Conservation (phyloP, 2,329 filamentous ascomycete genomes). For the Acephala macrosclerotiorum region DNA sequence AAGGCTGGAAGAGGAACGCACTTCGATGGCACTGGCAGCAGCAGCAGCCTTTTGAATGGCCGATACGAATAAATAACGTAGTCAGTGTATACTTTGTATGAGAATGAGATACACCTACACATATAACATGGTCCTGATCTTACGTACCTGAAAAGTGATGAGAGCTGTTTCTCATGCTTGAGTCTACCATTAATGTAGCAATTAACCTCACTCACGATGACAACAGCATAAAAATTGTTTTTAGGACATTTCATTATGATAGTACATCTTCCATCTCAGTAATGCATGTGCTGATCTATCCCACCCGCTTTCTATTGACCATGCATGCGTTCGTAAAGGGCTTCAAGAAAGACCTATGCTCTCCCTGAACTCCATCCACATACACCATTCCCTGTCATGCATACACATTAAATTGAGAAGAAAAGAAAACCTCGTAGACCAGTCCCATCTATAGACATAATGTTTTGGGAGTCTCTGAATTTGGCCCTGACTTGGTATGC, state of each 20-base stretch:
- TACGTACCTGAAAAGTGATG: no score
- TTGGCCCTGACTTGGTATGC: neutral
- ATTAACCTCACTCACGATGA: neutral
- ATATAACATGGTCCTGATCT: neutral
- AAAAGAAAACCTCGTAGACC: neutral
- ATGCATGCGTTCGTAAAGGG: slow-evolving; percentile 21
- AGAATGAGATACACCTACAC: neutral
- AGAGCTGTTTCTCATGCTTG: no score
- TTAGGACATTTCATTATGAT: slow-evolving; percentile 21
- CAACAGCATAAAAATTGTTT: neutral
- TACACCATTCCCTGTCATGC: slow-evolving; percentile 7
- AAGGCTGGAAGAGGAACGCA: neutral
- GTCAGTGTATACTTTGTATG: neutral
- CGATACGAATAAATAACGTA: neutral
- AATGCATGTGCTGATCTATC: slow-evolving; percentile 28
- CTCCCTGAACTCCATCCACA: slow-evolving; percentile 6
- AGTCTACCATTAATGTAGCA: neutral
- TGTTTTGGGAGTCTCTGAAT: neutral
- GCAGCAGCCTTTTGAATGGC: neutral
- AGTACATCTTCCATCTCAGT: slow-evolving; percentile 22
- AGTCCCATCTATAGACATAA: neutral
- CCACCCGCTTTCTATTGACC: slow-evolving; percentile 20
- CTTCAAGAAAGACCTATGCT: neutral
- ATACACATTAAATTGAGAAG: slow-evolving; percentile 1
- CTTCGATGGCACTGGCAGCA: neutral